Conservation (phyloP, 148 eudicot genomes). For the Cornus suecica region DNA sequence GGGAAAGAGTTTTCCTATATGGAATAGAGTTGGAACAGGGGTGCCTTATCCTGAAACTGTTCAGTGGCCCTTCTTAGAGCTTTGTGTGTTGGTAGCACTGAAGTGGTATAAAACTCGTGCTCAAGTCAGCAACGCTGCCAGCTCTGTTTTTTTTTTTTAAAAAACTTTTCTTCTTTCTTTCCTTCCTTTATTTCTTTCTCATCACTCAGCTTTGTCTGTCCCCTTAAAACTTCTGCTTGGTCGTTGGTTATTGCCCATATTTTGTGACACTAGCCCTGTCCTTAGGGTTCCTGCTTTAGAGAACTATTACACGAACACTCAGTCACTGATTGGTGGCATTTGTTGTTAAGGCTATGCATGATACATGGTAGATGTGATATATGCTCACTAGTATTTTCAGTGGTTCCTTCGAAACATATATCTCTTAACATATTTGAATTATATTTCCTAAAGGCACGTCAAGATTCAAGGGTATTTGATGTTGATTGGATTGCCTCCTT, state of each 20-base stretch:
- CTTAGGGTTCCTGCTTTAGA: not conserved
- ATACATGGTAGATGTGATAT: not conserved
- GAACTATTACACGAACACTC: not conserved
- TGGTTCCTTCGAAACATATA: no score
- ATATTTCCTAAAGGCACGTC: no score
- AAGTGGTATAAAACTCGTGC: not conserved
- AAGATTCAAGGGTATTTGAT: no score
- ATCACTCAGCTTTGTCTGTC: not conserved
- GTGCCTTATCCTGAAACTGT: no score
- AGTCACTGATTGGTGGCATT: not conserved
- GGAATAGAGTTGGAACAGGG: no score
- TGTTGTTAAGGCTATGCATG: not conserved
- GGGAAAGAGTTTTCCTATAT: no score
- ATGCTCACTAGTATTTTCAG: not conserved
- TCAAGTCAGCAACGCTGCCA: not conserved
- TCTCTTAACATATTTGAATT: no score
- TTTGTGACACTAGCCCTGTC: not conserved
- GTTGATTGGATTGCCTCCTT: not conserved
- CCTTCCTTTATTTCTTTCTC: not conserved
- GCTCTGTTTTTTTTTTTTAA: not conserved
- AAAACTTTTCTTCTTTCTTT: no score
- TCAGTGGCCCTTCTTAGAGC: no score
- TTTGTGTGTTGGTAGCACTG: no score
- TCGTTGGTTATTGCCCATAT: not conserved
- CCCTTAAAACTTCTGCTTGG: constrained; percentile 1